Conservation (phyloP, 352 stramenopile species). For the Halophytophthora batemanensis region DNA sequence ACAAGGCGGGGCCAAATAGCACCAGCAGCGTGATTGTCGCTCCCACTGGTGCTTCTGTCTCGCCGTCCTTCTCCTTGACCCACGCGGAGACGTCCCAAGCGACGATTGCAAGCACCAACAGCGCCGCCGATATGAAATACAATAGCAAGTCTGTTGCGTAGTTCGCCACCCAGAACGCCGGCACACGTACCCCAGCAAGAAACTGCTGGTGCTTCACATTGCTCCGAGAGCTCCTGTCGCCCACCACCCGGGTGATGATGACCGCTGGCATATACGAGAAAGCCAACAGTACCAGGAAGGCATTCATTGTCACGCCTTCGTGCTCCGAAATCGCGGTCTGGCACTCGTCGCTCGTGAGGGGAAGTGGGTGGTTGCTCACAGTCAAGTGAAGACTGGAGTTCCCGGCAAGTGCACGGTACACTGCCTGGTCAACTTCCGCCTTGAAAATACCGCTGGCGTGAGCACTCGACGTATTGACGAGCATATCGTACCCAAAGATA, state of each 20-base stretch:
- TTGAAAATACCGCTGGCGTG: constrained; percentile 57
- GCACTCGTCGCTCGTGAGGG: constrained; percentile 11
- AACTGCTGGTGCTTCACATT: constrained; percentile 96
- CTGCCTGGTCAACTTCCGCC: constrained; percentile 43
- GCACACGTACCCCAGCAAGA: constrained; percentile 91
- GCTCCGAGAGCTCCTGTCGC: constrained; percentile 84
- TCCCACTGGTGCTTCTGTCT: constrained; percentile 2
- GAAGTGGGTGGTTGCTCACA: constrained; percentile 49
- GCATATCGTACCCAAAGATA: constrained; percentile 48
- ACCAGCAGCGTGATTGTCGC: constrained; percentile 16
- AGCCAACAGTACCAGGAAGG: constrained; percentile 88
- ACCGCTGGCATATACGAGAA: constrained; percentile 90
- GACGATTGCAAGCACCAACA: not conserved
- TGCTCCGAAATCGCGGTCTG: constrained; percentile 32
- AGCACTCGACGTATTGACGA: constrained; percentile 46
- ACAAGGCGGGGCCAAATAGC: constrained; percentile 18
- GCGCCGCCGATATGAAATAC: constrained; percentile 72
- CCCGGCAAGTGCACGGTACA: constrained; percentile 53
- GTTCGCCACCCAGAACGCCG: constrained; percentile 95
- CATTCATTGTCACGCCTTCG: constrained; percentile 46
- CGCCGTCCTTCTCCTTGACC: not conserved
- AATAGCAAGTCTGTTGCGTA: constrained; percentile 90
- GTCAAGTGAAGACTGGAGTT: constrained; percentile 36
- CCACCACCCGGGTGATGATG: constrained; percentile 93
- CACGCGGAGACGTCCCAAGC: constrained; percentile 3